Evolutionary conservation across 352 stramenopile species (phyloP), one percentile per base, ranked within the genome.

Genomic region (Phytophthora cajani): DNA sequence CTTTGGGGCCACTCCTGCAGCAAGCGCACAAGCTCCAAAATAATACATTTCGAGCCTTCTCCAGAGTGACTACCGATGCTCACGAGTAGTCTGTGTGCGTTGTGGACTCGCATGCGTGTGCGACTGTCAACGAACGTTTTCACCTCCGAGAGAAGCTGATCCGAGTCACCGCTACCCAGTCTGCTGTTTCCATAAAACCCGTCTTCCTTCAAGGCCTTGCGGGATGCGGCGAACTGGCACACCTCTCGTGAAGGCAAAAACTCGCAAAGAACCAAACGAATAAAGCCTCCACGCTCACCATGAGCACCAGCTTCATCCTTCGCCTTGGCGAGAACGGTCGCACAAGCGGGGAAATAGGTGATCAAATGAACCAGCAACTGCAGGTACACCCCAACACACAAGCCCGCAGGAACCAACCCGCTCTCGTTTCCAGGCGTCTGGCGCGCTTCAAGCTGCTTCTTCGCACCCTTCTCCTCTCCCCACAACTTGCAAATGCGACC

Each of bases 351-450:
- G 33, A 94, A 95, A 12, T 80, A 75, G 10, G 79, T 81, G 12
- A 94, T 85, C 36, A 96, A 62, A 64, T 95, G 85, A 23, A 90
- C 85, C 19, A 96, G 60, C 52, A 94, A 64, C 7, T 88, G 80
- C 27, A 95, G 50, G 44, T 92, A 95, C 42, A 83, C 82, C 4
- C 86, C 87, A 10, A 92, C 77, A 52, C 84, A 89, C 47, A 91
- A 67, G 17, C 68, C 64, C 52, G 64, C 61, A 7, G 67, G 58
- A 5, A 53, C 33, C 33, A 46, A 9, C 14, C 58, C 60, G 21
- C 46, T 51, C 17, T 78, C 71, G n/a, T 44, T 73, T 25, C 21
- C 36, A 14, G 36, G 17, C 14, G 42, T 56, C 7, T 64, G 19
- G 50, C 47, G 27, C n/a, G 12, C 44, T 52, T 71, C 52, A 53